These are phyloP conservation scores for Salvia miltiorrhiza DNA, from an alignment of 257 asterid genomes.

Conservation along the genomic window DNA sequence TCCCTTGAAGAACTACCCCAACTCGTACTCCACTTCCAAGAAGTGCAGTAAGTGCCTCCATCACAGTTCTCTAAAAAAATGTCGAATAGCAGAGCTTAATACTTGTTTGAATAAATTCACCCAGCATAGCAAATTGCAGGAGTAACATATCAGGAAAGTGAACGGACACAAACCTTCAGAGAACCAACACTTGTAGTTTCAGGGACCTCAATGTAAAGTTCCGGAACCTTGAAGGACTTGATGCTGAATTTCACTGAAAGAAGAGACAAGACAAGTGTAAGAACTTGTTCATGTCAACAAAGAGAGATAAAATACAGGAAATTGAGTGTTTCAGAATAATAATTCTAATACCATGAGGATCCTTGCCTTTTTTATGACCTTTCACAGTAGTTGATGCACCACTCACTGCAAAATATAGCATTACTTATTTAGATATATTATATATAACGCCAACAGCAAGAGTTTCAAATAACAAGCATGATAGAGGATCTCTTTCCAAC, in stretches of 20 bases:
- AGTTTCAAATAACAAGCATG: conserved; percentile 3
- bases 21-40: conserved; percentile 66
- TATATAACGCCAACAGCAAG: not conserved
- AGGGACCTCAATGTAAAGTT: conserved; percentile 89
- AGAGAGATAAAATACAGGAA: conserved; percentile 4
- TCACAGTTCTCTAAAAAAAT: conserved; percentile 55
- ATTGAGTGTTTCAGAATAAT: not conserved
- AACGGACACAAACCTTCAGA: conserved; percentile 57
- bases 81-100: conserved; percentile 5
- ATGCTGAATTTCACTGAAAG: conserved; percentile 80
- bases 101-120: not conserved
- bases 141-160: conserved; percentile 1
- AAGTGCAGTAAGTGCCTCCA: conserved; percentile 68
- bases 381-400: conserved; percentile 35
- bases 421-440: conserved; percentile 15
- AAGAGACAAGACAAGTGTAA: conserved; percentile 17
- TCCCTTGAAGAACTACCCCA: conserved; percentile 72
- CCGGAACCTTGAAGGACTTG: conserved; percentile 93
- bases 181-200: conserved; percentile 89
- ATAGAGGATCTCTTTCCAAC: conserved; percentile 34
- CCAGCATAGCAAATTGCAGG: not conserved
- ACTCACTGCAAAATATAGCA: conserved; percentile 37
- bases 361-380: conserved; percentile 45
- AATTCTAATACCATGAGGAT: conserved; percentile 49
- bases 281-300: not conserved